phyloP scores from a whole-genome alignment of 352 stramenopile species.

The Pythium aristosporum region DNA sequence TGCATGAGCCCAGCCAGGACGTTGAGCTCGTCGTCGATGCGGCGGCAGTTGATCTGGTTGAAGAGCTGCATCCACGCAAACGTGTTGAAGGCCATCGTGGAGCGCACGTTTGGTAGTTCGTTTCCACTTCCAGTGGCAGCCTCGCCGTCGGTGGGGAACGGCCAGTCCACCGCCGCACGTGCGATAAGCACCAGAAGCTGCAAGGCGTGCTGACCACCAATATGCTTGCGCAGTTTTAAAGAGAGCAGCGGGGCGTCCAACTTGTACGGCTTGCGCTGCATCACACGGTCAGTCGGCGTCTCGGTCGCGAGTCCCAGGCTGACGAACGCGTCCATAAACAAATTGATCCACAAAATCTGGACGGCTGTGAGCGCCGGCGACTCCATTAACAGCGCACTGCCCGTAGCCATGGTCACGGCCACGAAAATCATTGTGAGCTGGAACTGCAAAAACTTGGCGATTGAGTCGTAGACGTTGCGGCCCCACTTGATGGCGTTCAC shows the following conservation, averaged over 20 bases:
- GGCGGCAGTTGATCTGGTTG: conserved; percentile 81
- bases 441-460: conserved; percentile 98
- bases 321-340: conserved; percentile 98
- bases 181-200: conserved; percentile 79
- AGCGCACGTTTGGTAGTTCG: conserved; percentile 81
- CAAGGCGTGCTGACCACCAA: conserved; percentile 90
- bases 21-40: conserved; percentile 90
- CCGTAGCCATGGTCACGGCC: conserved; percentile 91
- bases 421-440: conserved; percentile 96
- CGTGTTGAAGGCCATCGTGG: conserved; percentile 97
- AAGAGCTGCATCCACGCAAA: conserved; percentile 98
- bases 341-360: conserved; percentile 98
- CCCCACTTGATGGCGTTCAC: conserved; percentile 44
- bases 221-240: conserved; percentile 94
- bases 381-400: conserved; percentile 79
- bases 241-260: conserved; percentile 90
- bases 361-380: conserved; percentile 92
- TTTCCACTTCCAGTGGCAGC: conserved; percentile 18
- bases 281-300: conserved; percentile 82
- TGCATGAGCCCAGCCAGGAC: conserved; percentile 90
- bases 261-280: conserved; percentile 92
- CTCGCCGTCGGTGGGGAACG: conserved; percentile 11
- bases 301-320: conserved; percentile 96
- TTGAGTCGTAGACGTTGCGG: conserved; percentile 91
- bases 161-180: neutral